Evolutionary conservation across 2,329 filamentous ascomycete genomes (phyloP).

Genomic region (Clonostachys rhizophaga): DNA sequence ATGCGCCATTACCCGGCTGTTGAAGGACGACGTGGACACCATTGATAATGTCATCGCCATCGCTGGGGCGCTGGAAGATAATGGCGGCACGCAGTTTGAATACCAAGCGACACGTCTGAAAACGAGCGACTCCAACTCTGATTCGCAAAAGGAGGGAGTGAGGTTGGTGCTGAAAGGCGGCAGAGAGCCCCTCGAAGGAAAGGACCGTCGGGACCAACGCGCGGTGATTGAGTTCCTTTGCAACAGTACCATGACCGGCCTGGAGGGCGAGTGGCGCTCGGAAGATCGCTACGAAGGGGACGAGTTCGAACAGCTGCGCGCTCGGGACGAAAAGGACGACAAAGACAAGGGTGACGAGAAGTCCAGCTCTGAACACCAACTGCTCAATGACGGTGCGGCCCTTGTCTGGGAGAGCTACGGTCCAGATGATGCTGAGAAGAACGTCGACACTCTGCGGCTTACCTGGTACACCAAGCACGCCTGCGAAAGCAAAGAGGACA

Average conservation of each 20-base stretch:
- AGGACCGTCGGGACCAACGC: slow-evolving; percentile 54
- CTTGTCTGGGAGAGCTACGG: slow-evolving; percentile 75
- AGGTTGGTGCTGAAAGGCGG: slow-evolving; percentile 64
- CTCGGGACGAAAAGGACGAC: slow-evolving; percentile 16
- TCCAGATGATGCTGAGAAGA: slow-evolving; percentile 34
- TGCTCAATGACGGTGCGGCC: slow-evolving; percentile 53
- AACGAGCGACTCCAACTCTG: slow-evolving; percentile 56
- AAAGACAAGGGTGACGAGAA: slow-evolving; percentile 31
- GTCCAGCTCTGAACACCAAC: slow-evolving; percentile 42
- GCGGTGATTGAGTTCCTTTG: slow-evolving; percentile 86
- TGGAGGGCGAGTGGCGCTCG: slow-evolving; percentile 63
- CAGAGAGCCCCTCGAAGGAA: slow-evolving; percentile 45
- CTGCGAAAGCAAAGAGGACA: slow-evolving; percentile 56
- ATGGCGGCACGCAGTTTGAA: slow-evolving; percentile 57
- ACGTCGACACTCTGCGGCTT: slow-evolving; percentile 61
- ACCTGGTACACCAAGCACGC: slow-evolving; percentile 87
- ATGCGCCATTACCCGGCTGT: slow-evolving; percentile 66
- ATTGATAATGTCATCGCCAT: slow-evolving; percentile 64
- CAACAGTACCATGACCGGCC: slow-evolving; percentile 65
- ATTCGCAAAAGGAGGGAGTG: slow-evolving; percentile 67
- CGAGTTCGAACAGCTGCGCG: slow-evolving; percentile 9
- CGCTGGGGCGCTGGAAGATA: slow-evolving; percentile 62
- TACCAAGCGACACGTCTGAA: slow-evolving; percentile 63
- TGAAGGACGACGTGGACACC: slow-evolving; percentile 40
- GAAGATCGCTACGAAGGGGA: slow-evolving; percentile 47